Conservation (phyloP, 257 asterid species). For the Capsicum rhomboideum region DNA sequence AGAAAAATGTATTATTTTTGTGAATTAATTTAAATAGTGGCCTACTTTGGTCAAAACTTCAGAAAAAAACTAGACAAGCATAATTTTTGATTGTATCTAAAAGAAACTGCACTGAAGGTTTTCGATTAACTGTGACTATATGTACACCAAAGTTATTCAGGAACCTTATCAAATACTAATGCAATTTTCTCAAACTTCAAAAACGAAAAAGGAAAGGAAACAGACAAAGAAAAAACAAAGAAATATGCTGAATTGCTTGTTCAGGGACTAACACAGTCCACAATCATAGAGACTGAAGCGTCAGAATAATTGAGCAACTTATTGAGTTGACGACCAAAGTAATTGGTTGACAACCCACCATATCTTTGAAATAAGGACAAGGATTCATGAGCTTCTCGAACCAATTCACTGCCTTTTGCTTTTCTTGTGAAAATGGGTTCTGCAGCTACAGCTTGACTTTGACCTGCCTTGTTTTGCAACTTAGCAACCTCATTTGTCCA, state of each 20-base stretch:
- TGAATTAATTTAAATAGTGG: no score
- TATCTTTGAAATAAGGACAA: background rate
- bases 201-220: no score
- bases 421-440: background rate
- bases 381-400: background rate
- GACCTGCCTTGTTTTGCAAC: background rate
- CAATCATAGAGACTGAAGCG: background rate
- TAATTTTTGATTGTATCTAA: background rate
- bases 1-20: no score
- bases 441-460: background rate
- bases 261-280: background rate
- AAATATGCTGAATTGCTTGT: background rate
- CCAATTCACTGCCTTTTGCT: background rate
- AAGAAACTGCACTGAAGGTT: background rate
- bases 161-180: background rate
- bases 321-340: background rate
- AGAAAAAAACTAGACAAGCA: background rate
- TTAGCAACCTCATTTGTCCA: background rate
- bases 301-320: background rate
- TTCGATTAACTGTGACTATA: background rate
- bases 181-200: background rate
- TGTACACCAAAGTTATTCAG: background rate
- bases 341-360: background rate
- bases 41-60: no score
- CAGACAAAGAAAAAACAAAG: background rate